phyloP scores from a whole-genome alignment of 108 stramenopile genomes.

The Seminavis robusta region DNA sequence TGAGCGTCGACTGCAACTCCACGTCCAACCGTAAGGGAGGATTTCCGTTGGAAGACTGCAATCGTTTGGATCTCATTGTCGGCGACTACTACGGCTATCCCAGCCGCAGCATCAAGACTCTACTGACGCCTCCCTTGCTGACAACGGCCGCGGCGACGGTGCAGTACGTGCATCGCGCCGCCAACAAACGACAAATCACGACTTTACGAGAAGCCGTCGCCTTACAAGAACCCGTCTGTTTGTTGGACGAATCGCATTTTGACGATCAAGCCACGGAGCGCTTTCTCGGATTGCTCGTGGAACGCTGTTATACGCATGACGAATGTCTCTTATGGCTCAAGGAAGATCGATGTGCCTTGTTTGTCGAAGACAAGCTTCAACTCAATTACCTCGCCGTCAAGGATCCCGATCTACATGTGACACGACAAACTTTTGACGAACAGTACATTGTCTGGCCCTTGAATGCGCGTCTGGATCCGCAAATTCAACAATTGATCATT shows the following conservation, averaged over 20 bases:
- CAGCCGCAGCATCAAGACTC: too few species aligned
- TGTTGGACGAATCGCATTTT: neutral
- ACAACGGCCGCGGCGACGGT: neutral
- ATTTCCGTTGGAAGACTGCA: too few species aligned
- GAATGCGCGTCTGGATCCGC: neutral
- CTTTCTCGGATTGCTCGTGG: neutral
- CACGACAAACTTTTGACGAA: neutral
- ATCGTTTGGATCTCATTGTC: too few species aligned
- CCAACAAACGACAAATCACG: neutral
- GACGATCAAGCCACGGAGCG: neutral
- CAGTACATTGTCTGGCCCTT: slow-evolving; percentile 4
- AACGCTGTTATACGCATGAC: neutral
- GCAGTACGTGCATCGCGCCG: neutral
- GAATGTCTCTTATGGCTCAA: neutral
- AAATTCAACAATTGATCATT: neutral
- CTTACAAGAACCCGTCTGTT: neutral
- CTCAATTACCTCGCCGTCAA: neutral
- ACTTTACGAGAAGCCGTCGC: slow-evolving; percentile 1
- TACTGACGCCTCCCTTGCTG: slow-evolving; percentile 12
- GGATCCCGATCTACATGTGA: neutral
- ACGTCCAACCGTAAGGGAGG: too few species aligned
- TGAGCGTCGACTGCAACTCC: too few species aligned
- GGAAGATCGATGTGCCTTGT: neutral
- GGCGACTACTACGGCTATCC: too few species aligned
- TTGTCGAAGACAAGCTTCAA: neutral